These are phyloP conservation scores for Raffaelea ambrosiae DNA, from an alignment of 2,329 filamentous ascomycete species.

Conservation along the genomic window DNA sequence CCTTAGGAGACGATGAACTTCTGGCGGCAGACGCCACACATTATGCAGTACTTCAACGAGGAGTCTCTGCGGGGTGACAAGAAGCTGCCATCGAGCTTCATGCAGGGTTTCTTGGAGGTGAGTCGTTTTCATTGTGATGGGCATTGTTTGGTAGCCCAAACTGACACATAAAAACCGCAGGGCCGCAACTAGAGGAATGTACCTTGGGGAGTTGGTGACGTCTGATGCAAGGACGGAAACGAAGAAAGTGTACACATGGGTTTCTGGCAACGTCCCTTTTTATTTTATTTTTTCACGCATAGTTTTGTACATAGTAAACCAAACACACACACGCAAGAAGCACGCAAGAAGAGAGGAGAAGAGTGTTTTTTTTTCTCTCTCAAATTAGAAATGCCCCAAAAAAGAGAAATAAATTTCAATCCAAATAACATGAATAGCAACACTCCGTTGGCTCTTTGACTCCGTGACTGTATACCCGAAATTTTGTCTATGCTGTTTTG, in stretches of 20 bases:
- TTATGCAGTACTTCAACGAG: conserved; percentile 93
- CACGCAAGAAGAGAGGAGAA: too few species aligned
- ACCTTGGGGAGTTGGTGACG: neutral
- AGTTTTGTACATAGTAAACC: neutral
- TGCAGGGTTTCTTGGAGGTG: conserved; percentile 92
- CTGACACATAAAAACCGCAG: neutral
- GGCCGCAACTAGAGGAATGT: neutral
- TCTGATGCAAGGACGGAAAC: too few species aligned
- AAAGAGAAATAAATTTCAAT: neutral
- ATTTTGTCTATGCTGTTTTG: neutral
- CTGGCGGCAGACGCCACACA: conserved; percentile 94
- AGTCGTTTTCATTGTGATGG: neutral
- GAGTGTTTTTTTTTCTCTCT: neutral
- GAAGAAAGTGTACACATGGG: too few species aligned
- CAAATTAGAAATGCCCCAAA: neutral
- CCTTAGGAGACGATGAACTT: conserved; percentile 98
- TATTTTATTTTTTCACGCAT: too few species aligned
- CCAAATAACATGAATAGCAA: too few species aligned
- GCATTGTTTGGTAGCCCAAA: neutral
- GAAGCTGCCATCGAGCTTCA: conserved; percentile 80
- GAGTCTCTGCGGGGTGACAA: conserved; percentile 71
- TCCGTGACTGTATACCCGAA: too few species aligned
- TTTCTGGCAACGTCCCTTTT: too few species aligned
- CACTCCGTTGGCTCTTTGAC: too few species aligned
- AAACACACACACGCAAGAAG: too few species aligned